Percentiles rank a stretch among this genome's conserved stretches.
These are phyloP conservation scores for Solanum chiquidenum DNA, from an alignment of 257 asterid species.

Conservation along the genomic window DNA sequence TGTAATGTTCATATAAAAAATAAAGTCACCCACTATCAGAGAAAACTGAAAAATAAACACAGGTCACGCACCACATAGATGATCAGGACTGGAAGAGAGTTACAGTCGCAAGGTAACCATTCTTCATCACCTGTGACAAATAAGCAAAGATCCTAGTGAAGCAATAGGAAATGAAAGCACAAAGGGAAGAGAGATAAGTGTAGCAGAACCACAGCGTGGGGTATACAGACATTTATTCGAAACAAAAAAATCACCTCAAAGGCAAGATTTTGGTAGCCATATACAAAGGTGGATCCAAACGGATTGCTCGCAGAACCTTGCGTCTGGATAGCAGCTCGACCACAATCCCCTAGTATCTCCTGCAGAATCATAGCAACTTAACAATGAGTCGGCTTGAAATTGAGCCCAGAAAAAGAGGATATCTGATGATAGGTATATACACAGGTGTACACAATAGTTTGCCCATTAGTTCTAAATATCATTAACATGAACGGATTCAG, in stretches of 20 bases:
- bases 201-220: not conserved
- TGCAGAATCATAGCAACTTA: constrained; percentile 12
- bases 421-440: not conserved
- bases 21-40: not conserved
- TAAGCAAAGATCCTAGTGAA: not conserved
- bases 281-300: constrained; percentile 75
- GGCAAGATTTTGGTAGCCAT: constrained; percentile 72
- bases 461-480: not conserved
- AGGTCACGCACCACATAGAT: constrained; percentile 4
- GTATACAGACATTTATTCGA: not conserved
- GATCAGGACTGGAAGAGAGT: constrained; percentile 68
- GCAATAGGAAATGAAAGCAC: not conserved
- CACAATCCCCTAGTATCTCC: constrained; percentile 77
- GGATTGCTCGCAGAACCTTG: constrained; percentile 79
- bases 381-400: not conserved
- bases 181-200: not conserved
- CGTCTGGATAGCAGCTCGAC: constrained; percentile 76
- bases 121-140: constrained; percentile 64
- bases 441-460: not conserved
- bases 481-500: not conserved
- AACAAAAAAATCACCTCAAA: constrained; percentile 43
- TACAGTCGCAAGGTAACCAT: constrained; percentile 69
- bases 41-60: not conserved
- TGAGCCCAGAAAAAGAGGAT: not conserved
- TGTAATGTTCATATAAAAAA: not conserved